phyloP scores from a whole-genome alignment of 495 filamentous ascomycete species.

The Entonaema liquescens region DNA sequence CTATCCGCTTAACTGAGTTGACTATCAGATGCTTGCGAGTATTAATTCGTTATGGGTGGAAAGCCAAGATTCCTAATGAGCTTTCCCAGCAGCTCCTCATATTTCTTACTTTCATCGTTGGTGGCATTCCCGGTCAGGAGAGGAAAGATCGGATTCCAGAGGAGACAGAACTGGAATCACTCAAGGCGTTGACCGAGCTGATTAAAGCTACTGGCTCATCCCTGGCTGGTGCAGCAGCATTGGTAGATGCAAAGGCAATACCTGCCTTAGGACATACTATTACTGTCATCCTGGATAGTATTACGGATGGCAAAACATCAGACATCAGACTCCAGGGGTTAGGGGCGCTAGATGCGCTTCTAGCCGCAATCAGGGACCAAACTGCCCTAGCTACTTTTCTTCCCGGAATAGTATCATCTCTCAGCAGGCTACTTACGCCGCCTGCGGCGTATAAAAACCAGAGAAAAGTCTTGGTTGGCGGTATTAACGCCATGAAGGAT shows the following conservation, averaged over 20 bases:
- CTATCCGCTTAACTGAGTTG: slow-evolving; percentile 77
- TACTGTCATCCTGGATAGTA: slow-evolving; percentile 78
- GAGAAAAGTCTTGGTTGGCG: slow-evolving; percentile 68
- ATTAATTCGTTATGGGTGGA: slow-evolving; percentile 82
- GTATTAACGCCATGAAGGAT: slow-evolving; percentile 66
- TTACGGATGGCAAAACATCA: slow-evolving; percentile 66
- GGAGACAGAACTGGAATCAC: slow-evolving; percentile 69
- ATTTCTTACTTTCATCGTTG: slow-evolving; percentile 80
- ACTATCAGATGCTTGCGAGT: slow-evolving; percentile 75
- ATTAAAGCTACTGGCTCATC: slow-evolving; percentile 48
- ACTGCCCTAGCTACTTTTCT: slow-evolving; percentile 82
- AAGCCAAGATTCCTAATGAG: slow-evolving; percentile 66
- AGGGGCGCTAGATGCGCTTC: slow-evolving; percentile 68
- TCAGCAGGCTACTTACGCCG: slow-evolving; percentile 78
- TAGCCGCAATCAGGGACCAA: slow-evolving; percentile 69
- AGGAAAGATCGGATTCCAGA: slow-evolving; percentile 64
- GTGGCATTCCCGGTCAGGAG: slow-evolving; percentile 67
- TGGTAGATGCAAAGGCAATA: slow-evolving; percentile 68
- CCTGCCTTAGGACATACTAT: slow-evolving; percentile 85
- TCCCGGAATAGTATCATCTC: slow-evolving; percentile 84
- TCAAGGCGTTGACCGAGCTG: slow-evolving; percentile 53
- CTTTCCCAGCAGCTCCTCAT: slow-evolving; percentile 87
- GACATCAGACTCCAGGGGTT: slow-evolving; percentile 74
- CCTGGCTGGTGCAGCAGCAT: slow-evolving; percentile 46
- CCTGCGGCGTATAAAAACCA: slow-evolving; percentile 70